Percentiles rank a stretch among this genome's conserved stretches.
These are phyloP conservation scores for Leccinum ochraceum DNA, from an alignment of 768 basidiomycete species.

Conservation along the genomic window DNA sequence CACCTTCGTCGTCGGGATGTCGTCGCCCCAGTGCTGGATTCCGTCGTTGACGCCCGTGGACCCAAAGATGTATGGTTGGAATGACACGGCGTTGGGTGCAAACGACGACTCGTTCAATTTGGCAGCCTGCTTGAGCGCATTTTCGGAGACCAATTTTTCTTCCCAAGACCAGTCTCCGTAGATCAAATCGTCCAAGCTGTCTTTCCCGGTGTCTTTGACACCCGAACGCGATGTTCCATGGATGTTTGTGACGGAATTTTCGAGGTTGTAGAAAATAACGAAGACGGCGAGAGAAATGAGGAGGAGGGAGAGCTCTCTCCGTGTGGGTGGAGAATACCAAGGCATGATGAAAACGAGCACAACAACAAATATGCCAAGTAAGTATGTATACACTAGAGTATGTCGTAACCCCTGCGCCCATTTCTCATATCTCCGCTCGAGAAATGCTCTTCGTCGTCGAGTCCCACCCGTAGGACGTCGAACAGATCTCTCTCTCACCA, in stretches of 20 bases:
- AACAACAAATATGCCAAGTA: not conserved
- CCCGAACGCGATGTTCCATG: conserved; percentile 24
- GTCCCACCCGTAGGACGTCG: conserved; percentile 70
- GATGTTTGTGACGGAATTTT: conserved; percentile 50
- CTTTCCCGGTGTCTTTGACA: conserved; percentile 37
- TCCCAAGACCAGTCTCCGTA: conserved; percentile 74
- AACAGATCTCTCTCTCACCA: conserved; percentile 94
- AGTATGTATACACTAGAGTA: not conserved
- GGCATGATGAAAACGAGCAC: conserved; percentile 41
- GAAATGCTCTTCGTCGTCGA: too few relatives aligned
- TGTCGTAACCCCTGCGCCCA: not conserved
- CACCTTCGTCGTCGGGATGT: conserved; percentile 56
- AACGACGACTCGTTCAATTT: conserved; percentile 6
- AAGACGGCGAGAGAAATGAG: conserved; percentile 67
- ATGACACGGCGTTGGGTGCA: conserved; percentile 28
- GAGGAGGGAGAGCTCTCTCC: conserved; percentile 71
- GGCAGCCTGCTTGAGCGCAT: conserved; percentile 48
- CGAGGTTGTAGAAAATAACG: conserved; percentile 73
- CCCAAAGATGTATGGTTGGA: conserved; percentile 23
- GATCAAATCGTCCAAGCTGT: conserved; percentile 58
- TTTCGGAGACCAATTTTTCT: conserved; percentile 56
- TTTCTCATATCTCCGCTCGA: too few relatives aligned
- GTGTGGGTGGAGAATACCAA: conserved; percentile 67
- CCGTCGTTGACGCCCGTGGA: conserved; percentile 49
- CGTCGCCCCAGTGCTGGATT: conserved; percentile 53